Evolutionary conservation across 2,329 filamentous ascomycete genomes (phyloP).

Genomic region (Aspergillus tubingensis): DNA sequence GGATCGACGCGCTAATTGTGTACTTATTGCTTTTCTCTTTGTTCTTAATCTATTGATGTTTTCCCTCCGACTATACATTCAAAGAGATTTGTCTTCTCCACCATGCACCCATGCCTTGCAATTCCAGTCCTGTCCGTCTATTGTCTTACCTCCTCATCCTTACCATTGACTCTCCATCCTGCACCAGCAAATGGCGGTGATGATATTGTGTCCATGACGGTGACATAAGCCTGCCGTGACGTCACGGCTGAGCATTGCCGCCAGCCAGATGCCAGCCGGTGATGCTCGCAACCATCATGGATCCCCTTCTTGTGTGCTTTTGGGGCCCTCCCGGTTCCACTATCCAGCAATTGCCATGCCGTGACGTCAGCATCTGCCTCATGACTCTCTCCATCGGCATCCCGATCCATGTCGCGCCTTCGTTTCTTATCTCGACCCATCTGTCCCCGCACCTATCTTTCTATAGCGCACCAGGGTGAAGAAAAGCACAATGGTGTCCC

Average conservation of each 20-base stretch:
- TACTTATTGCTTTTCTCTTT: too few relatives aligned
- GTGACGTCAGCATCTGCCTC: not conserved
- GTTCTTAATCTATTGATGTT: too few relatives aligned
- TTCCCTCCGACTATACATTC: too few relatives aligned
- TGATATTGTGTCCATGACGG: not conserved
- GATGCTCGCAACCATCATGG: not conserved
- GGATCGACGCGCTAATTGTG: too few relatives aligned
- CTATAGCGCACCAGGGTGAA: not conserved
- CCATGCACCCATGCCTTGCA: not conserved
- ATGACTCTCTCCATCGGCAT: conserved; percentile 1
- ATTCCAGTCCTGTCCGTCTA: not conserved
- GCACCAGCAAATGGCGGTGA: not conserved
- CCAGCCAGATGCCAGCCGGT: not conserved
- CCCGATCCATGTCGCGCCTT: not conserved
- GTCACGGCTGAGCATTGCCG: conserved; percentile 3
- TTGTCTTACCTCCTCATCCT: not conserved
- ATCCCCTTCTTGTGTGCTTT: not conserved
- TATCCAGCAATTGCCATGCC: not conserved
- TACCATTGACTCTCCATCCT: not conserved
- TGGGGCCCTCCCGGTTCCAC: too few relatives aligned
- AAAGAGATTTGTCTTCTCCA: too few relatives aligned
- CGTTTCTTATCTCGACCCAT: not conserved
- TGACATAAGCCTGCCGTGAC: conserved; percentile 3
- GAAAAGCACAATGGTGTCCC: not conserved
- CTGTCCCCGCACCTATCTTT: not conserved